phyloP scores from a whole-genome alignment of 371 early-diverging fungal species.

The Mortierella sp. region DNA sequence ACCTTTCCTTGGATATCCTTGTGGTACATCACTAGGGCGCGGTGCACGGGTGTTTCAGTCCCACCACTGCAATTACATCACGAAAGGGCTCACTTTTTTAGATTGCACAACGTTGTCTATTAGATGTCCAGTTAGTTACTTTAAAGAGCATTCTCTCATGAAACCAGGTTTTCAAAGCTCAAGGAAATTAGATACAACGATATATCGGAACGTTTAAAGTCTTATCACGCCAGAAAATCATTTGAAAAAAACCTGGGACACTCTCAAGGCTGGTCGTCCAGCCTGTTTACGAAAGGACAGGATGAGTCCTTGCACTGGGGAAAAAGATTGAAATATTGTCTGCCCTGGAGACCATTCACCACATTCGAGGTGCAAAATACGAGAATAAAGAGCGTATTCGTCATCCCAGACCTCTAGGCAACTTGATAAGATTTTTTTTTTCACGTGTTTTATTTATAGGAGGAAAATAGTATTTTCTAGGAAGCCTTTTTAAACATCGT shows the following conservation, averaged over 20 bases:
- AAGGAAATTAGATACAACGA: slow-evolving; percentile 33
- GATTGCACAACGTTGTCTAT: too few relatives aligned
- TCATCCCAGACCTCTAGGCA: slow-evolving; percentile 52
- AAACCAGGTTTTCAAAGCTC: slow-evolving; percentile 21
- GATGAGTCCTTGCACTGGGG: slow-evolving; percentile 24
- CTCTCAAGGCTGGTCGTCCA: slow-evolving; percentile 33
- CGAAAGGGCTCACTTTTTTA: too few relatives aligned
- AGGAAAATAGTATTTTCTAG: too few relatives aligned
- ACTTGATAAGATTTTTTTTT: slow-evolving; percentile 24
- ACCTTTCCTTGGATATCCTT: too few relatives aligned
- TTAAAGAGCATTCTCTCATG: too few relatives aligned
- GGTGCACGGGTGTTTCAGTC: too few relatives aligned
- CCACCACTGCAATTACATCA: too few relatives aligned
- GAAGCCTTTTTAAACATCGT: too few relatives aligned
- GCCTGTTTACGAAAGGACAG: slow-evolving; percentile 36
- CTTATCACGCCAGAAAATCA: slow-evolving; percentile 12
- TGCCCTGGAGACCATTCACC: slow-evolving; percentile 14
- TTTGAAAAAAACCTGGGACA: slow-evolving; percentile 31
- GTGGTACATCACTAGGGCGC: too few relatives aligned
- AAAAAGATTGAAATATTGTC: slow-evolving; percentile 16
- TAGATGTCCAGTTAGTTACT: too few relatives aligned
- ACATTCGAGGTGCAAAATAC: slow-evolving; percentile 23
- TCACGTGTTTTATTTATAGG: too few relatives aligned
- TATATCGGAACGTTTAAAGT: slow-evolving; percentile 17
- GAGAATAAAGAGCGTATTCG: slow-evolving; percentile 26